These are phyloP conservation scores for Phytomonas sp. DNA, from an alignment of 208 protist genomes.

Conservation along the genomic window DNA sequence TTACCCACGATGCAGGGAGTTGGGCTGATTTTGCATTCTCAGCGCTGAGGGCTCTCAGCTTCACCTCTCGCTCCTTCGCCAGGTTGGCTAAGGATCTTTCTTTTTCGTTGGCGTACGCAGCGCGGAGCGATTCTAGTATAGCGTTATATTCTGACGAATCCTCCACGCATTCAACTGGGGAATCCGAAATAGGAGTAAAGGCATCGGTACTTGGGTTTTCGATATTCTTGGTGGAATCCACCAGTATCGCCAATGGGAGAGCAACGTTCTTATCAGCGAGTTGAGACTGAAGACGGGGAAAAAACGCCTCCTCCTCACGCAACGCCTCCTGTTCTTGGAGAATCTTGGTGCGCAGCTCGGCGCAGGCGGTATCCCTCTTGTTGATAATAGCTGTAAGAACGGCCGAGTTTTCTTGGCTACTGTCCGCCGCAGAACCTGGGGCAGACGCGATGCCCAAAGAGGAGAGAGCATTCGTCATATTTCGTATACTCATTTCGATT, in stretches of 20 bases:
- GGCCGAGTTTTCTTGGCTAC: background rate
- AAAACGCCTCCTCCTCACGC: constrained; percentile 9
- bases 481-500: background rate
- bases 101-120: constrained; percentile 14
- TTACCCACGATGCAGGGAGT: background rate
- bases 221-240: background rate
- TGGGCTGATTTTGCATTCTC: background rate
- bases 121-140: background rate
- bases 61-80: constrained; percentile 12
- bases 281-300: background rate
- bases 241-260: background rate
- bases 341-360: constrained; percentile 12
- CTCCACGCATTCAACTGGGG: background rate
- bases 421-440: background rate
- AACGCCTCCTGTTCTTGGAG: constrained; percentile 15
- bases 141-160: background rate
- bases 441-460: background rate
- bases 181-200: background rate
- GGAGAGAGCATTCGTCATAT: background rate
- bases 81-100: constrained; percentile 11
- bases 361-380: constrained; percentile 13
- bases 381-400: constrained; percentile 11
- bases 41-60: constrained; percentile 1
- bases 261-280: background rate
- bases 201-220: background rate